Percentiles rank a stretch among this genome's conserved stretches.
Conservation (phyloP, 1,284 basidiomycete genomes). For the Gymnopus androsaceus region DNA sequence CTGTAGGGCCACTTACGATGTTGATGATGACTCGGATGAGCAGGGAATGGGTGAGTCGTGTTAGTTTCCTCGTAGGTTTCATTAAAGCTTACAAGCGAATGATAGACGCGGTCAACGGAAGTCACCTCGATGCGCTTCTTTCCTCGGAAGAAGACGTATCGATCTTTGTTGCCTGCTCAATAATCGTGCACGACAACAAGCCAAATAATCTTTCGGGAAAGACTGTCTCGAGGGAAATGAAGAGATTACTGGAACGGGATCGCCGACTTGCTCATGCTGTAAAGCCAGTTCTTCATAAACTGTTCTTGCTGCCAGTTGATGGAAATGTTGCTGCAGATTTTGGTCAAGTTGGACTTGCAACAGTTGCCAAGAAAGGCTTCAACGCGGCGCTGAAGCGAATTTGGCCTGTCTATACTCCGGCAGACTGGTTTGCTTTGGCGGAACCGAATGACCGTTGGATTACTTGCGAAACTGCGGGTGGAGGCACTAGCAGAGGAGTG, state of each 20-base stretch:
- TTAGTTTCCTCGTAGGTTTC: too few species aligned
- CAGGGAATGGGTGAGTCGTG: too few species aligned
- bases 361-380: conserved; percentile 25
- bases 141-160: conserved; percentile 27
- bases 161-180: conserved; percentile 36
- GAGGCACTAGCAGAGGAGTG: too few species aligned
- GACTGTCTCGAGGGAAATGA: conserved; percentile 19
- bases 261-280: conserved; percentile 31
- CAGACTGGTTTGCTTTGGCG: conserved; percentile 35
- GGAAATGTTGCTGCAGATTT: too few species aligned
- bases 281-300: too few species aligned
- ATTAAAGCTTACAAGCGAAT: too few species aligned
- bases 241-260: conserved; percentile 25
- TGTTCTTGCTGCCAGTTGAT: too few species aligned
- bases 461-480: conserved; percentile 13
- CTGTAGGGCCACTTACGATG: conserved; percentile 44
- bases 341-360: background rate
- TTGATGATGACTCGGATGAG: too few species aligned
- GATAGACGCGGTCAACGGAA: too few species aligned
- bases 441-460: conserved; percentile 40
- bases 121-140: too few species aligned
- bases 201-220: conserved; percentile 1
- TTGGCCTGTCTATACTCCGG: conserved; percentile 41
- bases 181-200: conserved; percentile 34
- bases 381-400: conserved; percentile 35